These are phyloP conservation scores for Trichoderma breve DNA, from an alignment of 2,329 filamentous ascomycete genomes.

Conservation along the genomic window DNA sequence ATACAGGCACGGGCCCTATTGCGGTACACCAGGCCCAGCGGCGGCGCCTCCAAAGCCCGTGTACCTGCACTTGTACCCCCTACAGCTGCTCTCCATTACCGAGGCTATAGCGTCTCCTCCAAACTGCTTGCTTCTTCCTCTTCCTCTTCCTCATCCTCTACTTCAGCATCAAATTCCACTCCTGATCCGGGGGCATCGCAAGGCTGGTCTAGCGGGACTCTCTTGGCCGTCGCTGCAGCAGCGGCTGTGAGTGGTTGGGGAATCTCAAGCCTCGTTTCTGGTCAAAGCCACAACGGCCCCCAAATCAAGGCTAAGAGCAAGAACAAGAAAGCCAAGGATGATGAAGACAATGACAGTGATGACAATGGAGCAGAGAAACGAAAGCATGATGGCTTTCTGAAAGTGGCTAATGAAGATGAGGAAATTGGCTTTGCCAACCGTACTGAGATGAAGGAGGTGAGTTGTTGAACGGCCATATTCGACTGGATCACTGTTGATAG, in stretches of 20 bases:
- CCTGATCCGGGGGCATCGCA: constrained; percentile 3
- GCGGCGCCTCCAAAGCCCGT: not conserved
- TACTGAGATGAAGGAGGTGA: constrained; percentile 44
- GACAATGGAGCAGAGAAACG: not conserved
- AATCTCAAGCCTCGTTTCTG: constrained; percentile 32
- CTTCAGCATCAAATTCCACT: not conserved
- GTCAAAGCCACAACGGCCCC: constrained; percentile 3
- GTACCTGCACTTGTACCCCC: not conserved
- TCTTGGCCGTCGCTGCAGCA: constrained; percentile 39
- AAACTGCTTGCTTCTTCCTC: not conserved
- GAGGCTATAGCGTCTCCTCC: not conserved
- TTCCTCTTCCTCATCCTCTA: not conserved
- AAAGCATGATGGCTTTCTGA: not conserved
- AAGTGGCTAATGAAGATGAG: constrained; percentile 22
- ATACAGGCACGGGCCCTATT: constrained; percentile 2
- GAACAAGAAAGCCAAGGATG: not conserved
- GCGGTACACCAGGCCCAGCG: not conserved
- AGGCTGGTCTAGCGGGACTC: constrained; percentile 33
- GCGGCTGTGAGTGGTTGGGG: constrained; percentile 44
- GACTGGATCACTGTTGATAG: constrained; percentile 9
- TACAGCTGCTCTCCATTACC: not conserved
- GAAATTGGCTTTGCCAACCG: constrained; percentile 40
- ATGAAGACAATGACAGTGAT: not conserved
- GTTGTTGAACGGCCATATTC: not conserved
- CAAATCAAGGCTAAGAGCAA: not conserved